Evolutionary conservation across 2,329 filamentous ascomycete genomes (phyloP).

Genomic region (Aspergillus candidus): DNA sequence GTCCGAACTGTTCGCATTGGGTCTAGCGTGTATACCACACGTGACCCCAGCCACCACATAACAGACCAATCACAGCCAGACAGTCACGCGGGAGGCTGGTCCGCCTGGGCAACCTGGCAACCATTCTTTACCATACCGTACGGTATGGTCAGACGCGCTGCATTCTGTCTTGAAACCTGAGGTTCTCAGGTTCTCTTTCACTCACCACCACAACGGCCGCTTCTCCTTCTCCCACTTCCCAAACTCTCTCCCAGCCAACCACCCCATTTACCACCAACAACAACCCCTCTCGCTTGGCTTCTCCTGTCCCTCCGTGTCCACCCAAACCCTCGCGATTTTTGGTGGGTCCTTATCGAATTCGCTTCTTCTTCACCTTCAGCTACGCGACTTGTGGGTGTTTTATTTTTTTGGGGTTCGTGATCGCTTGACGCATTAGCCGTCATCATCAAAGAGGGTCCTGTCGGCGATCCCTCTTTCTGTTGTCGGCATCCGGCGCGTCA

Average conservation of each 20-base stretch:
- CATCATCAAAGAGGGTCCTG: too few species aligned
- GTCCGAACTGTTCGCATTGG: slow-evolving; percentile 12
- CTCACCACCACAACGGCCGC: not conserved
- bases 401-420: too few species aligned
- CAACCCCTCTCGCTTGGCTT: not conserved
- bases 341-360: too few species aligned
- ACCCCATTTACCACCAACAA: not conserved
- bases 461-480: slow-evolving; percentile 26
- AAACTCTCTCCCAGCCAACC: not conserved
- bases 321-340: too few species aligned
- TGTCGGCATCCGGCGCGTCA: slow-evolving; percentile 30
- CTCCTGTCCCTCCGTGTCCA: slow-evolving; percentile 9
- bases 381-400: too few species aligned
- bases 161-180: slow-evolving; percentile 4
- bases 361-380: too few species aligned
- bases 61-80: slow-evolving; percentile 8
- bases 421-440: too few species aligned
- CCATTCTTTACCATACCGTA: not conserved
- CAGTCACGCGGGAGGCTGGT: slow-evolving; percentile 10
- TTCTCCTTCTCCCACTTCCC: not conserved
- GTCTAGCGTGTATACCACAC: slow-evolving; percentile 15
- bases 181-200: slow-evolving; percentile 5
- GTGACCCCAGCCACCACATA: slow-evolving; percentile 26
- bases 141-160: slow-evolving; percentile 5
- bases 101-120: slow-evolving; percentile 1